Evolutionary conservation across 2,329 filamentous ascomycete genomes (phyloP), one percentile per base, ranked within the genome.

Genomic region (Alternaria arborescens): DNA sequence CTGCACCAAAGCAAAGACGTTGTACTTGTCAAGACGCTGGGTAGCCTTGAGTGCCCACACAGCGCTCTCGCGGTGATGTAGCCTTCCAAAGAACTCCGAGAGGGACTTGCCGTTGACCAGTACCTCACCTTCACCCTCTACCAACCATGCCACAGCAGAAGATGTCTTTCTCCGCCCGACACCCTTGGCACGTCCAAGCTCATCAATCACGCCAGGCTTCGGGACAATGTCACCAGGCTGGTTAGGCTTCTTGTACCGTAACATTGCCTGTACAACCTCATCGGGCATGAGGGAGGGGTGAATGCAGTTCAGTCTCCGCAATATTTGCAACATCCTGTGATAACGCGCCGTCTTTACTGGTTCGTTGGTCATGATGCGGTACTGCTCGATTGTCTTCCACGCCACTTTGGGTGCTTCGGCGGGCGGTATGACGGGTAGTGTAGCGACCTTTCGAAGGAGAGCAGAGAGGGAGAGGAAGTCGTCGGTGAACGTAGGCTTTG

Each of bases 21-120:
- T 99, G 84, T 99, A 99, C 80, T 97, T 98, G 84, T 97, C 93
- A 66, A 97, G 81, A 65, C 95, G 85, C 43, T 91, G 85, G 24
- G 93, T 96, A 51, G 88, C 86, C 73, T 94, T 93, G 73, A 99
- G 81, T 8, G 94, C 89, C 94, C 94, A 99, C 4, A 97, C 83
- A 3, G 92, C 94, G 75, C 93, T 97, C 83, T 98, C 95, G 43
- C 95, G 89, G 79, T 99, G 94, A 77, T 99, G 94, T 52, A 97
- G 81, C 36, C 95, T 89, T 34, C 89, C 91, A 78, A 99, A 99
- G 22, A 88, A 89, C 52, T 95, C 87, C 52, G 86, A 87, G 58
- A 99, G 82, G n/a, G 87, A 88, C 82, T 93, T 94, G 64, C 94
- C 94, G 77, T 99, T 99, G 78, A 99, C 84, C 69, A 96, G 78